Conservation (phyloP, 768 basidiomycete species). For the Sporobolomyces phaffii region DNA sequence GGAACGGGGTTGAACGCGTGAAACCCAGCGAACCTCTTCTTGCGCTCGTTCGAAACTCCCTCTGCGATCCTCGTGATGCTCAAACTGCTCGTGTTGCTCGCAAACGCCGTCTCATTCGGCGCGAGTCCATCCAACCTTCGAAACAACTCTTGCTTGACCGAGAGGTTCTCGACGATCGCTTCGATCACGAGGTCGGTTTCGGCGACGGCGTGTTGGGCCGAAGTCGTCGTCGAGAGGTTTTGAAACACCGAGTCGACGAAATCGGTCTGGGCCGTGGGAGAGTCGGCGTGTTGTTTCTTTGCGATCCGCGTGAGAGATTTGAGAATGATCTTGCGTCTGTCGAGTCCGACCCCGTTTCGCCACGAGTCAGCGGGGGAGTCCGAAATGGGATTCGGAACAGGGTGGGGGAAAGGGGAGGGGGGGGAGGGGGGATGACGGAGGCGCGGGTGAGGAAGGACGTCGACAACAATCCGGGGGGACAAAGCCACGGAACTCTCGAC, state of each 20-base stretch:
- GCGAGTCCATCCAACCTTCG: slow-evolving; percentile 47
- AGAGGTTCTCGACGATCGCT: slow-evolving; percentile 51
- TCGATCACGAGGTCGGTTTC: slow-evolving; percentile 49
- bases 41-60: slow-evolving; percentile 42
- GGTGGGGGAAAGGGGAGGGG: neutral
- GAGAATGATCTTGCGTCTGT: slow-evolving; percentile 48
- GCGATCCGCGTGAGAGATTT: slow-evolving; percentile 49
- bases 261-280: slow-evolving; percentile 36
- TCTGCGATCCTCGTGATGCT: slow-evolving; percentile 48
- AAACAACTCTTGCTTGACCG: slow-evolving; percentile 50
- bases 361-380: too few species aligned
- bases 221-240: slow-evolving; percentile 47
- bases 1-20: slow-evolving; percentile 50
- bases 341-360: too few species aligned
- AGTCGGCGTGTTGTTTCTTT: slow-evolving; percentile 45
- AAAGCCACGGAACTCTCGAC: neutral
- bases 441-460: too few species aligned
- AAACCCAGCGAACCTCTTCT: slow-evolving; percentile 46
- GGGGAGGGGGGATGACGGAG: neutral
- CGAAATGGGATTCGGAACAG: too few species aligned
- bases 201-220: slow-evolving; percentile 46
- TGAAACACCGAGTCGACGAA: slow-evolving; percentile 44
- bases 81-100: slow-evolving; percentile 49
- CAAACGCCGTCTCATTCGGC: slow-evolving; percentile 46
- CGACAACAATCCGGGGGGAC: too few species aligned